Conservation (phyloP, 2,329 filamentous ascomycete genomes). For the Fusarium mexicanum region DNA sequence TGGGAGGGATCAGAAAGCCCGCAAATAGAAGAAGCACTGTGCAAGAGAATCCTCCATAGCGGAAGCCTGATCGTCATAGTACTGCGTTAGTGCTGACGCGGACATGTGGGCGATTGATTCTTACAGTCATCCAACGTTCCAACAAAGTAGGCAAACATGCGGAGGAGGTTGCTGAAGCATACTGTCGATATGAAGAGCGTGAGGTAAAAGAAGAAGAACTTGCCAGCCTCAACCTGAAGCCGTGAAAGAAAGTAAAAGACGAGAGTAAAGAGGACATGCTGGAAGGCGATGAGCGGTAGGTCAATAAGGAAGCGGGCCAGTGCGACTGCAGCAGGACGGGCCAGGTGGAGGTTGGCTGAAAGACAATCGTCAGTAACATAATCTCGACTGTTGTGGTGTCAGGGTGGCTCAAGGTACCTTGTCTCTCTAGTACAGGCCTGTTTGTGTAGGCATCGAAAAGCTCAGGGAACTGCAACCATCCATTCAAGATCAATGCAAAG, state of each 20-base stretch:
- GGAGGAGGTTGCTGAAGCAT: neutral
- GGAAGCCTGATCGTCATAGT: neutral
- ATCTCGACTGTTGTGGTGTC: too few species aligned
- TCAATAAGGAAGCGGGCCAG: neutral
- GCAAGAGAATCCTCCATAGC: neutral
- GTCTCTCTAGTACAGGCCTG: neutral
- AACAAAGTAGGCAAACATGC: neutral
- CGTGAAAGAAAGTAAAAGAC: neutral
- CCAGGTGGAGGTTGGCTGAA: neutral
- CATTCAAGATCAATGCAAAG: neutral
- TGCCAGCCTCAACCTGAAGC: neutral
- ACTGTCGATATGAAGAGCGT: neutral
- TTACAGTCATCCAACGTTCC: neutral
- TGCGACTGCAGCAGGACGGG: neutral
- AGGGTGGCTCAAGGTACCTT: neutral
- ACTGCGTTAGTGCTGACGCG: neutral
- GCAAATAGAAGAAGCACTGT: neutral
- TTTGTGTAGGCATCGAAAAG: neutral
- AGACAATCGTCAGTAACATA: neutral
- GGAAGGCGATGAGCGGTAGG: neutral
- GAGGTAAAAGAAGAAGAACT: neutral
- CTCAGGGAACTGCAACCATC: neutral
- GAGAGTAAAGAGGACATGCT: neutral
- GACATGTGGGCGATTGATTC: neutral
- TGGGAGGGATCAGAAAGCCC: neutral